Conservation (phyloP, 1,284 basidiomycete genomes). For the Polyporus tsugae region DNA sequence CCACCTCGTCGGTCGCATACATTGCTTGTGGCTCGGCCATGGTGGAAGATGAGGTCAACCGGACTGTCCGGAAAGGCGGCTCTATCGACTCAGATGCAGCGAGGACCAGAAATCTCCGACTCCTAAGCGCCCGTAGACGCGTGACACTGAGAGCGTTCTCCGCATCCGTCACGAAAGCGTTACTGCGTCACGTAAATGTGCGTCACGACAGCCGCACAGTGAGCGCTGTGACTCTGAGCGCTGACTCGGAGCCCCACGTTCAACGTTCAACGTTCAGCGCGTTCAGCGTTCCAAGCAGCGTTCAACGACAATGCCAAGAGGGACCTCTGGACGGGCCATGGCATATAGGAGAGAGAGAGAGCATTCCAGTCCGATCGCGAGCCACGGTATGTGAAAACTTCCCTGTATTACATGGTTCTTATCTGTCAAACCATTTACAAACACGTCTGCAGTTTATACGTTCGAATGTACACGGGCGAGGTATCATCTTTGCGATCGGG, state of each 20-base stretch:
- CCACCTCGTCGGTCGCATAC: slow-evolving; percentile 91
- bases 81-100: too few relatives aligned
- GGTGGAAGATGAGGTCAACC: slow-evolving; percentile 20
- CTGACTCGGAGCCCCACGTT: too few relatives aligned
- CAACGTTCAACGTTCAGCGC: too few relatives aligned
- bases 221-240: not conserved
- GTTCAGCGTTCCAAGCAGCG: too few relatives aligned
- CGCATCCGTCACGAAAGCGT: too few relatives aligned
- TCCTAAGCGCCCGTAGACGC: not conserved
- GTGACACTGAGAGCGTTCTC: not conserved
- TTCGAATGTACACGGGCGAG: slow-evolving; percentile 30
- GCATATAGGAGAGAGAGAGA: not conserved
- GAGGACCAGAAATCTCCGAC: slow-evolving; percentile 5
- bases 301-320: too few relatives aligned
- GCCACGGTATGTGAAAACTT: not conserved
- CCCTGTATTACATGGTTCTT: slow-evolving; percentile 29
- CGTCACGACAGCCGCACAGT: too few relatives aligned
- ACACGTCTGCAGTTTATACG: slow-evolving; percentile 28
- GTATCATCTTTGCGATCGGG: slow-evolving; percentile 32
- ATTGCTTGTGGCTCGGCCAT: slow-evolving; percentile 72
- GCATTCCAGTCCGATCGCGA: not conserved
- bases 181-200: too few relatives aligned
- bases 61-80: not conserved
- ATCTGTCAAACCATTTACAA: slow-evolving; percentile 32
- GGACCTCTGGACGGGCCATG: not conserved